Percentiles rank a stretch among this genome's conserved stretches.
Evolutionary conservation across 164 flowering plant species (phyloP).

Genomic region (Brasenia schreberi): DNA sequence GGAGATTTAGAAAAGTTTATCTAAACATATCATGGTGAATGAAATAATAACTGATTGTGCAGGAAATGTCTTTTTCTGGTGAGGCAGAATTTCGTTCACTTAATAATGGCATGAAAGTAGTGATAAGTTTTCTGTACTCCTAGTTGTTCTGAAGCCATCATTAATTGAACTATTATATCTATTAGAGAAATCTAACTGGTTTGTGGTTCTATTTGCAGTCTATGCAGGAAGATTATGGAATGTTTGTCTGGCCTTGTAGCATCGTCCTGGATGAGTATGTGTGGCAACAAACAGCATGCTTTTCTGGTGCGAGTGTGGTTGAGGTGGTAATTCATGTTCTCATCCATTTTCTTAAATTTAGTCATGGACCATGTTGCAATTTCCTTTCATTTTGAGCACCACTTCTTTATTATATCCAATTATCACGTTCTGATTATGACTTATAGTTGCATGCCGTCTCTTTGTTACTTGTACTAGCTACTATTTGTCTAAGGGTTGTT

Average conservation of each 20-base stretch:
- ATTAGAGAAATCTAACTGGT: too few relatives aligned
- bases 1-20: not conserved
- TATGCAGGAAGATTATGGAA: constrained; percentile 82
- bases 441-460: not conserved
- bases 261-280: constrained; percentile 79
- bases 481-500: not conserved
- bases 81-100: too few relatives aligned
- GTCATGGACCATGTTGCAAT: not conserved
- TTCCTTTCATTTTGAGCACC: not conserved
- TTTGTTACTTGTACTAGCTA: not conserved
- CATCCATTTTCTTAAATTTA: not conserved
- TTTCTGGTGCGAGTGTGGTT: constrained; percentile 43
- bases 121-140: too few relatives aligned
- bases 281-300: constrained; percentile 71
- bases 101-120: not conserved
- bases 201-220: constrained; percentile 21
- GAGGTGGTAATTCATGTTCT: constrained; percentile 32
- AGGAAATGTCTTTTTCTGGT: too few relatives aligned
- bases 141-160: too few relatives aligned
- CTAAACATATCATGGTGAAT: too few relatives aligned
- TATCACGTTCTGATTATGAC: too few relatives aligned
- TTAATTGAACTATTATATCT: too few relatives aligned
- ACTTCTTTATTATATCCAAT: too few relatives aligned
- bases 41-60: too few relatives aligned
- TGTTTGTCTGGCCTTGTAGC: constrained; percentile 97